Conservation (phyloP, 169 alveolate species). For the Plasmodium vinckei region DNA sequence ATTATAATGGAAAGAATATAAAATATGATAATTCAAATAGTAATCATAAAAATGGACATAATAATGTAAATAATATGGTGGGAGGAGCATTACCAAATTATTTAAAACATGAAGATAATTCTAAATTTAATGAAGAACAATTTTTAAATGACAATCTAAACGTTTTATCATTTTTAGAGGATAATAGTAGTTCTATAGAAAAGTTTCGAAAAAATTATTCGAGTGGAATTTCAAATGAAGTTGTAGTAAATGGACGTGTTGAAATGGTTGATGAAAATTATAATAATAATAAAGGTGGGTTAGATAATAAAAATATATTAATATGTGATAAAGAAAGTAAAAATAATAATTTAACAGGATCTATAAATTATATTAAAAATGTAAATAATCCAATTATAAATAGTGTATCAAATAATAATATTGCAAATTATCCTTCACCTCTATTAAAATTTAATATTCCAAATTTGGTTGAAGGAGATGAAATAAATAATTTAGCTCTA, state of each 20-base stretch:
- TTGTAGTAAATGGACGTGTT: neutral
- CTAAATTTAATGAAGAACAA: constrained; percentile 55
- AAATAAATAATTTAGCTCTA: no score
- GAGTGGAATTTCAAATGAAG: neutral
- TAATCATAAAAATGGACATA: constrained; percentile 3
- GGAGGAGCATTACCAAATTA: neutral
- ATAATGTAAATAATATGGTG: constrained; percentile 3
- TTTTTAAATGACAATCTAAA: constrained; percentile 48
- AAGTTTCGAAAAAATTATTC: constrained; percentile 22
- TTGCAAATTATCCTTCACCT: no score
- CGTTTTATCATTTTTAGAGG: constrained; percentile 44
- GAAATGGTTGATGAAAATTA: no score
- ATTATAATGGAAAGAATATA: no score
- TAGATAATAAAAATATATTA: neutral
- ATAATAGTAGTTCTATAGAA: constrained; percentile 17
- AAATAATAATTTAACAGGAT: no score
- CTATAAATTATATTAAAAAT: no score
- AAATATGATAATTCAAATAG: neutral
- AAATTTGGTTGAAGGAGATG: no score
- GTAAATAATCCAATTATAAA: no score
- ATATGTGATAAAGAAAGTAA: no score
- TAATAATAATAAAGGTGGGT: neutral
- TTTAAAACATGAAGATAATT: constrained; percentile 19
- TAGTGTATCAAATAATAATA: no score
- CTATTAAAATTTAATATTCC: no score